Conservation (phyloP, 2,329 filamentous ascomycete genomes). For the Colletotrichum sojae region DNA sequence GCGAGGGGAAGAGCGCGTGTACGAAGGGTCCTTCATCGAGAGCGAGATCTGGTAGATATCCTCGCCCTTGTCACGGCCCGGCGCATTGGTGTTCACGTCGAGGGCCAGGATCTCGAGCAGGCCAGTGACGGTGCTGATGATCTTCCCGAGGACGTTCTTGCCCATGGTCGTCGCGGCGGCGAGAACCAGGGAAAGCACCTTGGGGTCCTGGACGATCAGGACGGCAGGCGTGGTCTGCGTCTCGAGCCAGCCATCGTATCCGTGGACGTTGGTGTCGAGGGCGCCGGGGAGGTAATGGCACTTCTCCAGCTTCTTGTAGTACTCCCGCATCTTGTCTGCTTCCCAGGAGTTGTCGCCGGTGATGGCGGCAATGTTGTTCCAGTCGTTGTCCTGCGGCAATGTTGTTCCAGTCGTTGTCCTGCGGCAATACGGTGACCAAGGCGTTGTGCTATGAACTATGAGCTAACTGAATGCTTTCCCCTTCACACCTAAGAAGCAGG, state of each 20-base stretch:
- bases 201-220: slow-evolving; percentile 21
- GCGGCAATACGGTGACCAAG: slow-evolving; percentile 70
- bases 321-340: slow-evolving; percentile 71
- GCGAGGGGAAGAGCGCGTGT: slow-evolving; percentile 58
- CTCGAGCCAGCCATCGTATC: slow-evolving; percentile 67
- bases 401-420: slow-evolving; percentile 71
- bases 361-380: slow-evolving; percentile 67
- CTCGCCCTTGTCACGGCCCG: slow-evolving; percentile 12
- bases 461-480: not conserved
- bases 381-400: slow-evolving; percentile 72
- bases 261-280: slow-evolving; percentile 62
- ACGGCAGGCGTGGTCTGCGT: slow-evolving; percentile 11
- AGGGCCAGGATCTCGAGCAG: slow-evolving; percentile 20
- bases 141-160: slow-evolving; percentile 12
- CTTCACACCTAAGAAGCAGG: not conserved
- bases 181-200: slow-evolving; percentile 27
- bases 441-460: slow-evolving; percentile 66
- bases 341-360: slow-evolving; percentile 73
- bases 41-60: slow-evolving; percentile 58
- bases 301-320: slow-evolving; percentile 70
- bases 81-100: slow-evolving; percentile 10
- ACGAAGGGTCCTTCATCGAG: slow-evolving; percentile 56
- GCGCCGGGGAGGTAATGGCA: slow-evolving; percentile 62
- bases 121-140: slow-evolving; percentile 16
- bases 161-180: slow-evolving; percentile 29